phyloP scores from a whole-genome alignment of 2,329 filamentous ascomycete species.

The Keithomyces neogunnii region DNA sequence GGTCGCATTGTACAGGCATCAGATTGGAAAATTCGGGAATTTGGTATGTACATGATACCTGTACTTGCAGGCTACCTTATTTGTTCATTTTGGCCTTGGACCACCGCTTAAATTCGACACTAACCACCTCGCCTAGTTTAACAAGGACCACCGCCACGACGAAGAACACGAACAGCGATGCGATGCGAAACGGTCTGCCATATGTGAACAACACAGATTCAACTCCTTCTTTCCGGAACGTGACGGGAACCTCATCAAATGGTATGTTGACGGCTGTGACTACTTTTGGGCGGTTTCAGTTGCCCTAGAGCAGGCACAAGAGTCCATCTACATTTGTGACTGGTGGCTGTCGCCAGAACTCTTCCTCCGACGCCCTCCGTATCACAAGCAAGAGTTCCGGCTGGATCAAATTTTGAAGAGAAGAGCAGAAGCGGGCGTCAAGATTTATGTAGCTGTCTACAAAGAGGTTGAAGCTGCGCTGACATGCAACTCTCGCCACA shows the following conservation, averaged over 20 bases:
- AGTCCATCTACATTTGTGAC: conserved; percentile 91
- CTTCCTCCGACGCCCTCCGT: conserved; percentile 77
- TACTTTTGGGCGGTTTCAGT: conserved; percentile 93
- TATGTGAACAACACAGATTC: conserved; percentile 71
- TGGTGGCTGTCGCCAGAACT: conserved; percentile 95
- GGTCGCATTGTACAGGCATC: conserved; percentile 25
- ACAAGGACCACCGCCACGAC: conserved; percentile 84
- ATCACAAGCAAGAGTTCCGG: conserved; percentile 74
- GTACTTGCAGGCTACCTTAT: neutral
- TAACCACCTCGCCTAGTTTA: conserved; percentile 45
- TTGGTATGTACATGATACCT: conserved; percentile 32
- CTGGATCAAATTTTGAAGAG: conserved; percentile 82
- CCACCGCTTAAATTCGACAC: conserved; percentile 3
- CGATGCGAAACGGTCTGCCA: conserved; percentile 68
- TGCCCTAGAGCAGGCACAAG: conserved; percentile 80
- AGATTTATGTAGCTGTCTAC: conserved; percentile 90
- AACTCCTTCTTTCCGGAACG: conserved; percentile 84
- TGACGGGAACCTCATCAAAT: conserved; percentile 82
- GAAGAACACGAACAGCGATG: conserved; percentile 82
- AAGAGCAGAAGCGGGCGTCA: conserved; percentile 82
- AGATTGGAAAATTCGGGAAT: conserved; percentile 56
- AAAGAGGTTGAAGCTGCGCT: conserved; percentile 75
- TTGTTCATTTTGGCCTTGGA: neutral
- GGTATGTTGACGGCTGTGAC: conserved; percentile 93
- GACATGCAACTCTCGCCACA: conserved; percentile 88